phyloP scores from a whole-genome alignment of 2,329 filamentous ascomycete species.

The Sporothrix mexicana region DNA sequence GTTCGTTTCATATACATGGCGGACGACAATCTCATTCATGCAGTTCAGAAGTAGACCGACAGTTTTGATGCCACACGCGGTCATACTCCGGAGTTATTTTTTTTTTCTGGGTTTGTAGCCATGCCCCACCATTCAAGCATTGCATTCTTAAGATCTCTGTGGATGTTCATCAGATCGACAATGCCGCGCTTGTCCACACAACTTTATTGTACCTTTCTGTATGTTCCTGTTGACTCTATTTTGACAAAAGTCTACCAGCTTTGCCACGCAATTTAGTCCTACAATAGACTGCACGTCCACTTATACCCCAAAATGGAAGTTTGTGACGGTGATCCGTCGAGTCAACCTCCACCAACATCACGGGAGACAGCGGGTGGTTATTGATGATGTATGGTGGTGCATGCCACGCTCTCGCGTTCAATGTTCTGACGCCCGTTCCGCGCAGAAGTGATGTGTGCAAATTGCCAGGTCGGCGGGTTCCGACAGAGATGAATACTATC shows the following conservation, averaged over 20 bases:
- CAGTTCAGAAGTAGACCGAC: neutral
- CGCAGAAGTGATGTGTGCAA: no score
- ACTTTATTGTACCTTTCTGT: conserved; percentile 3
- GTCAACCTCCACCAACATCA: neutral
- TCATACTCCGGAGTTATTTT: neutral
- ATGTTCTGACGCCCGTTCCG: neutral
- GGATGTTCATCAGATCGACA: conserved; percentile 21
- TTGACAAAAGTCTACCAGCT: neutral
- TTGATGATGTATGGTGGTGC: neutral
- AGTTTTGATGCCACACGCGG: neutral
- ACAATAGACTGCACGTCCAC: neutral
- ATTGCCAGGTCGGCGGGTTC: no score
- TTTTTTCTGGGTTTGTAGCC: neutral
- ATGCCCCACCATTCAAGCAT: neutral
- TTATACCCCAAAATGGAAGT: neutral
- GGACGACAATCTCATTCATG: neutral
- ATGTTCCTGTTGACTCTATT: neutral
- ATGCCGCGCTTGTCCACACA: conserved; percentile 7
- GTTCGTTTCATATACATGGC: neutral
- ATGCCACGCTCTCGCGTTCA: neutral
- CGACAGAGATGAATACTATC: no score
- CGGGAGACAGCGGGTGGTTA: neutral
- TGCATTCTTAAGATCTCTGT: neutral
- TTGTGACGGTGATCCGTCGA: neutral
- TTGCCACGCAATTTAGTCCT: neutral